Evolutionary conservation across 768 basidiomycete genomes (phyloP).

Genomic region (Boletus subcaerulescens): DNA sequence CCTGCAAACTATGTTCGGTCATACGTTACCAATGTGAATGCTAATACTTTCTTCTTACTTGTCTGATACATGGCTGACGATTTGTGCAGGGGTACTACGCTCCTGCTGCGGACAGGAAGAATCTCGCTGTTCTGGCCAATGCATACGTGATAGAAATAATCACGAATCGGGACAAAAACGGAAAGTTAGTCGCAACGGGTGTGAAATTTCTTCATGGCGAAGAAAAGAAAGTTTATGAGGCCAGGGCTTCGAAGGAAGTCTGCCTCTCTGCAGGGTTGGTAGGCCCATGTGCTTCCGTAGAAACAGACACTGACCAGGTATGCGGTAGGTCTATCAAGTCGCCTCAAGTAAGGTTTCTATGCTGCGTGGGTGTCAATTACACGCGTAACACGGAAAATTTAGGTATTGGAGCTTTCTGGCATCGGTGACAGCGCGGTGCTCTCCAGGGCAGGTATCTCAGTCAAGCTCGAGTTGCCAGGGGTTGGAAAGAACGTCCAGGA

Average conservation of each 20-base stretch:
- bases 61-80: background rate
- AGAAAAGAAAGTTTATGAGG: background rate
- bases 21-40: background rate
- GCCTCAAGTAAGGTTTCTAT: background rate
- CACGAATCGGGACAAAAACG: background rate
- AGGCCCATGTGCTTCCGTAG: background rate
- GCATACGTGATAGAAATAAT: background rate
- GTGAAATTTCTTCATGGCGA: background rate
- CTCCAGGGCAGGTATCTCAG: background rate
- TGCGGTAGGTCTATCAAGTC: background rate
- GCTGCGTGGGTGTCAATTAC: background rate
- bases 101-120: background rate
- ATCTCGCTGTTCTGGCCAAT: background rate
- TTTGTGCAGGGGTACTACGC: background rate
- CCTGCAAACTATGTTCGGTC: background rate
- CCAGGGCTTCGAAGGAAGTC: background rate
- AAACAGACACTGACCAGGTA: background rate
- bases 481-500: slow-evolving; percentile 5
- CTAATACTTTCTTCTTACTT: background rate
- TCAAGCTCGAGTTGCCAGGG: background rate
- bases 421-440: slow-evolving; percentile 1
- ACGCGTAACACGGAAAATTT: background rate
- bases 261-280: slow-evolving; percentile 1
- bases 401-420: background rate
- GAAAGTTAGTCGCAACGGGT: background rate